Evolutionary conservation across 2,329 filamentous ascomycete species (phyloP), one percentile per base, ranked within the genome.

Genomic region (Xylariaceae sp.): DNA sequence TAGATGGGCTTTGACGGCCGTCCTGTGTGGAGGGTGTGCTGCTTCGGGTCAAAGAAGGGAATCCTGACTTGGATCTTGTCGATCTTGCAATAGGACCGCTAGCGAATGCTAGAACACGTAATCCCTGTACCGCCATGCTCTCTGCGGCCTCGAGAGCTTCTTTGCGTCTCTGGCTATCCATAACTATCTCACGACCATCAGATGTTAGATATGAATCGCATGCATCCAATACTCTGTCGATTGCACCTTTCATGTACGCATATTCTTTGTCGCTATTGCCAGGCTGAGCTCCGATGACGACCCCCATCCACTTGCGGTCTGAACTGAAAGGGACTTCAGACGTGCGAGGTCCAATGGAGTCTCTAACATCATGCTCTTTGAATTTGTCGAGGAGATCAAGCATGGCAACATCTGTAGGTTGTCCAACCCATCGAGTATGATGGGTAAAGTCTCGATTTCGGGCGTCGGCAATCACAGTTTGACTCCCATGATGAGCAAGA

Each of bases 221-320:
- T 40, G 88, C 82, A 45, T 82, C 82, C 5, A 98, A 71, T 19
- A 98, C 79, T 64, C 85, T 86, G 66, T 98, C 93, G 33, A 97
- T 76, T 25, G 93, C 88, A 23, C 93, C 94, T 64, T 98, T 98
- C 71, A 97, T 88, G 64, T 97, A 98, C 1, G 89, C 91, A 54
- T 89, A 83, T 59, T 95, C 88, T 50, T 83, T 82, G 29, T 86
- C 83, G 43, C 72, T 71, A 47, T 73, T 74, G 22, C 72, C 69
- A 22, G 74, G 73, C 38, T 80, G 75, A 19, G 75, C 72, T 35
- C 82, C 82, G 55, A 96, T 87, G 2, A 90, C 86, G 22, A 96
- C 91, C 25, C 94, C 94, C 94, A 98, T 98, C 92, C 92, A 98
- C 67, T 98, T 98, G 46, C 92, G 81, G 63, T 95, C 90, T 1